Conservation (phyloP, 305 asterid genomes). For the Salvia sclarea region DNA sequence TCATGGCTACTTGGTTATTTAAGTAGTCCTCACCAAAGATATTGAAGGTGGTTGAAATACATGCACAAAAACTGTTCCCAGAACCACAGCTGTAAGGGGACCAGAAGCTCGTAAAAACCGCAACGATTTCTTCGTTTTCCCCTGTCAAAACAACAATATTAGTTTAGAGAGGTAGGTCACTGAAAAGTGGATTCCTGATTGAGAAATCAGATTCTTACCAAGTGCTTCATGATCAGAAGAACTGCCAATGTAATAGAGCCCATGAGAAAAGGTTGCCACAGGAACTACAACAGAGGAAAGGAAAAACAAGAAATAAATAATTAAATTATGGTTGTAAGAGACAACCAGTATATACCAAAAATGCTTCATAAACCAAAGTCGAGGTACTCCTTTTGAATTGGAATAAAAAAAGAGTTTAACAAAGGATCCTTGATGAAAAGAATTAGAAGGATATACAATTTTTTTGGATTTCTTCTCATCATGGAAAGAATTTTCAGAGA, state of each 20-base stretch:
- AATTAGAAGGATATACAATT: too few species aligned
- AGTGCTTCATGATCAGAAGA: constrained; percentile 83
- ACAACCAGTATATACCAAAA: constrained; percentile 15
- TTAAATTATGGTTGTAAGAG: constrained; percentile 27
- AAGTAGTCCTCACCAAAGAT: constrained; percentile 74
- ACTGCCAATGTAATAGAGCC: constrained; percentile 76
- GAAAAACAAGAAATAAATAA: constrained; percentile 30
- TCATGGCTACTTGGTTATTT: constrained; percentile 27
- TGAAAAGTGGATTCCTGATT: constrained; percentile 18
- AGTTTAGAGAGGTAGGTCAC: constrained; percentile 28
- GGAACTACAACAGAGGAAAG: constrained; percentile 56
- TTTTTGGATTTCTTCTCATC: too few species aligned
- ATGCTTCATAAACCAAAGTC: constrained; percentile 9
- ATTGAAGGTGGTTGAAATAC: constrained; percentile 77
- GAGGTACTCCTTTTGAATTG: constrained; percentile 23
- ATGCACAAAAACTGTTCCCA: constrained; percentile 77
- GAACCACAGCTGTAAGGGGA: constrained; percentile 92
- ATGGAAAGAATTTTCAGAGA: too few species aligned
- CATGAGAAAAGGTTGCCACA: constrained; percentile 92
- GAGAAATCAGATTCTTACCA: constrained; percentile 55
- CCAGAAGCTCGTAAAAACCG: constrained; percentile 88
- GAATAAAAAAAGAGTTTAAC: not conserved
- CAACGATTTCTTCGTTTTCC: constrained; percentile 64
- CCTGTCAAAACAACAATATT: constrained; percentile 47
- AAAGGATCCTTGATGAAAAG: not conserved